Percentiles rank a stretch among this genome's conserved stretches.
Conservation (phyloP, 345 rosid genomes). For the Citrus glauca region DNA sequence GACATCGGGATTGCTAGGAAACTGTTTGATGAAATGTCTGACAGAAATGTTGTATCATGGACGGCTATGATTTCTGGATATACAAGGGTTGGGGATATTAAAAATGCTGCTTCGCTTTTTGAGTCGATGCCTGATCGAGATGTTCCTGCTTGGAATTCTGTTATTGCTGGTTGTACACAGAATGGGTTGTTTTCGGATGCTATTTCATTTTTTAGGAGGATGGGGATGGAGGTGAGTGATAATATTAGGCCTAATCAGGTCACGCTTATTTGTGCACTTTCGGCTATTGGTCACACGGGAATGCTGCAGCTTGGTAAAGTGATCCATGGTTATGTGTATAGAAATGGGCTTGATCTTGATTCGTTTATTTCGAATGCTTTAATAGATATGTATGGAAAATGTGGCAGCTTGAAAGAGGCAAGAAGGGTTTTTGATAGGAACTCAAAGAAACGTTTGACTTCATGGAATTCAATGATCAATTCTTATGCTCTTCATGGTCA, state of each 20-base stretch:
- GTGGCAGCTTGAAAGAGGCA: slow-evolving; percentile 66
- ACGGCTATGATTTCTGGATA: slow-evolving; percentile 79
- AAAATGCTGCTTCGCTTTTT: slow-evolving; percentile 50
- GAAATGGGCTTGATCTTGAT: slow-evolving; percentile 38
- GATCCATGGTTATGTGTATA: slow-evolving; percentile 58
- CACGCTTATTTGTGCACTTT: slow-evolving; percentile 60
- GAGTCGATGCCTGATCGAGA: slow-evolving; percentile 75
- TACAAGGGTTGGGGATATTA: slow-evolving; percentile 53
- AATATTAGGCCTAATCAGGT: slow-evolving; percentile 56
- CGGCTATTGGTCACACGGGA: slow-evolving; percentile 76
- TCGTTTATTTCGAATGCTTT: slow-evolving; percentile 56
- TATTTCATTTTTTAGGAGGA: slow-evolving; percentile 52
- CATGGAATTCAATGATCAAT: slow-evolving; percentile 85
- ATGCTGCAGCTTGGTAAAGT: slow-evolving; percentile 62
- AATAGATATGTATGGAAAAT: slow-evolving; percentile 84
- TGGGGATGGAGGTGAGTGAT: slow-evolving; percentile 26
- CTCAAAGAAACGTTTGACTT: slow-evolving; percentile 42
- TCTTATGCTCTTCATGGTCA: slow-evolving; percentile 83
- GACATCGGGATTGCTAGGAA: slow-evolving; percentile 43
- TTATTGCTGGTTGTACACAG: slow-evolving; percentile 81
- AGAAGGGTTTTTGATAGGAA: slow-evolving; percentile 43
- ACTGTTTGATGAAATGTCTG: slow-evolving; percentile 79
- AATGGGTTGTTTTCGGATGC: slow-evolving; percentile 72
- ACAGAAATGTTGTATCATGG: slow-evolving; percentile 68
- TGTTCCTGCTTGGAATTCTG: slow-evolving; percentile 89